Conservation (phyloP, 2,329 filamentous ascomycete species). For the Nothophoma quercina region DNA sequence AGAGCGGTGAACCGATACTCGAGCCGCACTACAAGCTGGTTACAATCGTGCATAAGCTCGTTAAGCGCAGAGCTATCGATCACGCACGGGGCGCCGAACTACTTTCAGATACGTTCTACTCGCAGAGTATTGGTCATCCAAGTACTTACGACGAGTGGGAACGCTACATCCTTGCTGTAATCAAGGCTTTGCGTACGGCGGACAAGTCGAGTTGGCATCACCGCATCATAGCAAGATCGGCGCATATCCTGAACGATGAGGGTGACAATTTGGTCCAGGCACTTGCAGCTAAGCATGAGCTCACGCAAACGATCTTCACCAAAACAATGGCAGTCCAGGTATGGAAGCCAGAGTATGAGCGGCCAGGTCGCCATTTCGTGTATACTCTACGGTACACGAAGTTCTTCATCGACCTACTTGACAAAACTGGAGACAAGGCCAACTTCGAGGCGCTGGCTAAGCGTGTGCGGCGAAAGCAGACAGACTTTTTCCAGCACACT, state of each 20-base stretch:
- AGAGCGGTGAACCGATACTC: conserved; percentile 76
- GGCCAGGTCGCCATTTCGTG: conserved; percentile 85
- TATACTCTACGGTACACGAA: conserved; percentile 87
- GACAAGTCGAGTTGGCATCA: conserved; percentile 98
- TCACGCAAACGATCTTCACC: conserved; percentile 86
- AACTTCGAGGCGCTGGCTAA: conserved; percentile 81
- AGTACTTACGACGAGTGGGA: conserved; percentile 63
- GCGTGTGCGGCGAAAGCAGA: conserved; percentile 80
- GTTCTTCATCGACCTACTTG: conserved; percentile 79
- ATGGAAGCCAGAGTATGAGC: conserved; percentile 90
- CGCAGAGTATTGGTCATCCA: conserved; percentile 59
- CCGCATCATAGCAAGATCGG: conserved; percentile 80
- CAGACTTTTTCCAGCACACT: conserved; percentile 72
- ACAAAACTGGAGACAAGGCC: conserved; percentile 75
- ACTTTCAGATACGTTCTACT: conserved; percentile 62
- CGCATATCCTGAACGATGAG: conserved; percentile 68
- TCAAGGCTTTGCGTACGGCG: conserved; percentile 68
- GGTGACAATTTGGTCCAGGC: conserved; percentile 60
- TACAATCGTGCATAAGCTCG: conserved; percentile 81
- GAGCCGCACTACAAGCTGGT: conserved; percentile 94
- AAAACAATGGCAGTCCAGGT: conserved; percentile 96
- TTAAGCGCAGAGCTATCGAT: conserved; percentile 59
- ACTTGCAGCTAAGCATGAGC: conserved; percentile 74
- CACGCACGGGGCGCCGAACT: conserved; percentile 58
- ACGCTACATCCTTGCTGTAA: conserved; percentile 68